A percentile compares a stretch with the other conserved stretches of the same genome.
phyloP scores from a whole-genome alignment of 306 rosid species.

The Vigna unguiculata region DNA sequence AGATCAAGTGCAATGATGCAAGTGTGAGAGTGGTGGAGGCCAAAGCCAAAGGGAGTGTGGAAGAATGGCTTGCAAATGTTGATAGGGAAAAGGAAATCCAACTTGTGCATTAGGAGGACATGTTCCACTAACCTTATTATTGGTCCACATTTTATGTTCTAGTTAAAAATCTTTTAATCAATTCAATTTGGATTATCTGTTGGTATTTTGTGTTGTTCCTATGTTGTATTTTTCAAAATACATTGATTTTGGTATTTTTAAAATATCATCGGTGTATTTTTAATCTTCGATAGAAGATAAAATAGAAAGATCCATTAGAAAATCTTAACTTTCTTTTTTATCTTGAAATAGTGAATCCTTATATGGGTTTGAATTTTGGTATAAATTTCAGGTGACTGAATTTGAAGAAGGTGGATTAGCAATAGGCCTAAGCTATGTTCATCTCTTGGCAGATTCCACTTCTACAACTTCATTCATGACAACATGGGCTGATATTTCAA shows the following conservation, averaged over 20 bases:
- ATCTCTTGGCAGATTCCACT: conserved; percentile 63
- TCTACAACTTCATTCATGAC: conserved; percentile 62
- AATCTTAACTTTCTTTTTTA: no score
- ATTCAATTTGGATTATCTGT: no score
- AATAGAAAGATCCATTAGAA: no score
- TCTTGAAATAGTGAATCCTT: no score
- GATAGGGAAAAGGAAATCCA: conserved; percentile 61
- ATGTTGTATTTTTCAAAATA: no score
- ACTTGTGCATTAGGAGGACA: conserved; percentile 73
- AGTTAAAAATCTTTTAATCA: conserved; percentile 43
- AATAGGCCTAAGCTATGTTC: conserved; percentile 73
- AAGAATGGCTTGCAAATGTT: conserved; percentile 58
- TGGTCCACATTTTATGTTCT: conserved; percentile 84
- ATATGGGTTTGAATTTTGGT: no score
- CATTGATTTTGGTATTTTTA: no score
- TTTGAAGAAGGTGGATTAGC: conserved; percentile 86
- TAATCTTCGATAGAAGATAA: no score
- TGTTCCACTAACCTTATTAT: conserved; percentile 53
- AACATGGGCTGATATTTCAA: conserved; percentile 72
- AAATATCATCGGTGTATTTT: no score
- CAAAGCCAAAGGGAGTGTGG: conserved; percentile 64
- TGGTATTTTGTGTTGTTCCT: no score
- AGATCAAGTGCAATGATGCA: conserved; percentile 72
- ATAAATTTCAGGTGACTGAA: conserved; percentile 64
- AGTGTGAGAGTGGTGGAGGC: conserved; percentile 79